Conservation (phyloP, 1,284 basidiomycete genomes). For the Hypsizygus ulmarius region DNA sequence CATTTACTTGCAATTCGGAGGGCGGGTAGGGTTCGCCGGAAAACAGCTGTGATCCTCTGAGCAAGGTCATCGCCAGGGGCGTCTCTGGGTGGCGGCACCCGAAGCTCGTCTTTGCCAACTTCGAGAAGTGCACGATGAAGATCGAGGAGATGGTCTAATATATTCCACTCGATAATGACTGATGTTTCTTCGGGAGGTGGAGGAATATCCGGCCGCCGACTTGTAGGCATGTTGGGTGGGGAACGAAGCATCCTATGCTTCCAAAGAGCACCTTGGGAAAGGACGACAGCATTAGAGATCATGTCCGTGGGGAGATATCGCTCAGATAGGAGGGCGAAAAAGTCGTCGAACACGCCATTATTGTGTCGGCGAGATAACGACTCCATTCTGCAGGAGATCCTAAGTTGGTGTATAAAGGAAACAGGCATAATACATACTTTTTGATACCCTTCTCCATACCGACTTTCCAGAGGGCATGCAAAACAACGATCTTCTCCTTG, state of each 20-base stretch:
- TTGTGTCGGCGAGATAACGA: conserved; percentile 45
- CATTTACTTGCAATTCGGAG: conserved; percentile 89
- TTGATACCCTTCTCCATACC: conserved; percentile 54
- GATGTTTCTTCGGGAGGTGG: conserved; percentile 27
- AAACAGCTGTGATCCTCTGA: conserved; percentile 80
- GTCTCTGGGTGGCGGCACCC: conserved; percentile 50
- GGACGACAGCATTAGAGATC: conserved; percentile 73
- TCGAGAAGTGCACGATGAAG: conserved; percentile 68
- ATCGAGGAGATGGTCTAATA: conserved; percentile 72
- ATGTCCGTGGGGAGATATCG: conserved; percentile 74
- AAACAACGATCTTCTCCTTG: conserved; percentile 68
- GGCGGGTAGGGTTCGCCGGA: conserved; percentile 84
- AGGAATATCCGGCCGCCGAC: conserved; percentile 19
- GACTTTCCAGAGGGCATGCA: conserved; percentile 71
- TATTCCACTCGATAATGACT: conserved; percentile 59
- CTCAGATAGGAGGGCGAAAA: conserved; percentile 58
- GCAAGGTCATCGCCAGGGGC: conserved; percentile 63
- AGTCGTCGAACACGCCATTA: conserved; percentile 49
- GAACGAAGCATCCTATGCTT: conserved; percentile 71
- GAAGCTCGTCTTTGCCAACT: conserved; percentile 60
- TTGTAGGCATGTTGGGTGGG: conserved; percentile 24
- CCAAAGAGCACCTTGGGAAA: conserved; percentile 79
- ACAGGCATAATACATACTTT: conserved; percentile 45
- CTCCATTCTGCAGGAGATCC: conserved; percentile 37
- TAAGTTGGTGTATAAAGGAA: conserved; percentile 4